Conservation (phyloP, 148 eudicot genomes). For the Amaranthus palmeri region DNA sequence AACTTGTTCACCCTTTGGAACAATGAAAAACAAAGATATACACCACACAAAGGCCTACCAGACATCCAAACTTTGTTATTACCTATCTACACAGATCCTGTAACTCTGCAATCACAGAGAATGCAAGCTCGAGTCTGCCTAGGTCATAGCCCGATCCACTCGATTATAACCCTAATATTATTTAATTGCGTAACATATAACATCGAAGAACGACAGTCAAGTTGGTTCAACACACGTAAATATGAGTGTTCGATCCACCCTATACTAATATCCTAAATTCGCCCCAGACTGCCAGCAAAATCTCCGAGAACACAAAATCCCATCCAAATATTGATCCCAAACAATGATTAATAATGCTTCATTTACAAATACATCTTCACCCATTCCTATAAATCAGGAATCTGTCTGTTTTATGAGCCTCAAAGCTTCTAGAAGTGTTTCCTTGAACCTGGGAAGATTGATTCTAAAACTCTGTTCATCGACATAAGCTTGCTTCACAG, state of each 20-base stretch:
- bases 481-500: constrained; percentile 38
- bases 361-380: constrained; percentile 4
- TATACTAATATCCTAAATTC: too few species aligned
- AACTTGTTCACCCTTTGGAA: neutral
- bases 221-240: too few species aligned
- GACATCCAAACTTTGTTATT: neutral
- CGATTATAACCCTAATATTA: too few species aligned
- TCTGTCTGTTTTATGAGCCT: constrained; percentile 25
- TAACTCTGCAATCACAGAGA: too few species aligned
- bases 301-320: constrained; percentile 6
- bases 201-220: too few species aligned
- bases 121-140: neutral
- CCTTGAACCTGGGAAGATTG: constrained; percentile 36
- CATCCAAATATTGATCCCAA: neutral
- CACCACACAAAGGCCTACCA: too few species aligned
- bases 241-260: too few species aligned
- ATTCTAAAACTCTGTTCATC: constrained; percentile 48
- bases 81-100: neutral
- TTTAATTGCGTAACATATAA: too few species aligned
- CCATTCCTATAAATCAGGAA: constrained; percentile 2
- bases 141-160: too few species aligned
- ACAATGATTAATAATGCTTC: neutral
- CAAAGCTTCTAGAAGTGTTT: constrained; percentile 43
- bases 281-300: neutral
- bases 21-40: neutral